A percentile compares a stretch with the other conserved stretches of the same genome.
Conservation (phyloP, 305 asterid species). For the Salvia sclarea region DNA sequence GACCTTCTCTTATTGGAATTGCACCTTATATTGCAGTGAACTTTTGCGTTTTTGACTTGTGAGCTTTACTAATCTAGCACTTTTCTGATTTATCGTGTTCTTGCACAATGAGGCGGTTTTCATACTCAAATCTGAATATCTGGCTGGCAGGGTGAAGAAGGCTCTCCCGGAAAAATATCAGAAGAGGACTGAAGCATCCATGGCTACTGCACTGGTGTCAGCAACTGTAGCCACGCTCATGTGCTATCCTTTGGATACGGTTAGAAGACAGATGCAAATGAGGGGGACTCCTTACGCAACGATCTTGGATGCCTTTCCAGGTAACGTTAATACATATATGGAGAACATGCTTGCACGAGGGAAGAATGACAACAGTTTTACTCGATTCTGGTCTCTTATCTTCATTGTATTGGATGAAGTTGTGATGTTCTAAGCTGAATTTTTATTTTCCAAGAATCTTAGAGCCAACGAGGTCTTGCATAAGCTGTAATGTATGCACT, state of each 20-base stretch:
- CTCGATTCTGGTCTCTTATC: neutral
- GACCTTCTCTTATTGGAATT: constrained; percentile 90
- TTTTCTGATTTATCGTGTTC: constrained; percentile 20
- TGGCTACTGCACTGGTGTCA: constrained; percentile 68
- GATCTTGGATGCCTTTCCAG: constrained; percentile 76
- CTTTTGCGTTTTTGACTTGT: constrained; percentile 96
- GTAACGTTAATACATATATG: constrained; percentile 40
- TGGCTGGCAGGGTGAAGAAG: constrained; percentile 77
- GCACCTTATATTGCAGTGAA: constrained; percentile 96
- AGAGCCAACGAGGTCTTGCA: neutral
- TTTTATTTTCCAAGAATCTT: constrained; percentile 1
- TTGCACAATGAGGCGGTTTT: constrained; percentile 6
- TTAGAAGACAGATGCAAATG: constrained; percentile 95
- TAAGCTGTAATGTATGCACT: neutral
- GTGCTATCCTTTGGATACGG: constrained; percentile 95
- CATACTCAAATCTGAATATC: constrained; percentile 21
- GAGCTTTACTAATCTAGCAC: constrained; percentile 49
- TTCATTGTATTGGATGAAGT: neutral
- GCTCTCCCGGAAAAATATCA: constrained; percentile 82
- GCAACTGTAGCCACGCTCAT: constrained; percentile 80
- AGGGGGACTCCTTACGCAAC: constrained; percentile 74
- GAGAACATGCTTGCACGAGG: neutral
- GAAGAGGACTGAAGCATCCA: constrained; percentile 75
- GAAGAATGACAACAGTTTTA: neutral
- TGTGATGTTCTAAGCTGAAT: too few species aligned